These are phyloP conservation scores for Marasmius oreades DNA, from an alignment of 1,284 basidiomycete genomes.

Conservation along the genomic window DNA sequence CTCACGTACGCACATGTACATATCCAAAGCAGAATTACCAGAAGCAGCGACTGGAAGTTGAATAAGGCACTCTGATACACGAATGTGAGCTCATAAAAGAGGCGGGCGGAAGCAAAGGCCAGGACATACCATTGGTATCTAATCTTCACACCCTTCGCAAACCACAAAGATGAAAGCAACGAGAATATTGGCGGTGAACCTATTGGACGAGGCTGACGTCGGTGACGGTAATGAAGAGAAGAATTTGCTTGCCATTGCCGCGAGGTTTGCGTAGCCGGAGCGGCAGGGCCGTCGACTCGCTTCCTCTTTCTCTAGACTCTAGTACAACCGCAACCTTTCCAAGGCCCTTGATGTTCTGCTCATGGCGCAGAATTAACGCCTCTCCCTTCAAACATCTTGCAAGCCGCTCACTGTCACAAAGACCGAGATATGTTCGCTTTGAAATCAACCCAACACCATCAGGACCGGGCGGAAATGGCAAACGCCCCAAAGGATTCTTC, in stretches of 20 bases:
- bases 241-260: not conserved
- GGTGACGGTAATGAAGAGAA: not conserved
- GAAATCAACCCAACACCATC: not conserved
- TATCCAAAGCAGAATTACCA: slow-evolving; percentile 90
- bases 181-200: not conserved
- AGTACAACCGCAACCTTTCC: not conserved
- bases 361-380: not conserved
- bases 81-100: no score
- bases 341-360: not conserved
- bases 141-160: no score
- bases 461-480: not conserved
- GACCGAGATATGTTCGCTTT: slow-evolving; percentile 12
- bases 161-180: no score
- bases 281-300: not conserved
- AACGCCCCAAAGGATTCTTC: not conserved
- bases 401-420: not conserved
- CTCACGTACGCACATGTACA: slow-evolving; percentile 98
- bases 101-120: no score
- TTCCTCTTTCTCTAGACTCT: not conserved
- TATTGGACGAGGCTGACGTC: not conserved
- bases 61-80: slow-evolving; percentile 63
- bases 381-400: not conserved
- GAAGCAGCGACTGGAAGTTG: slow-evolving; percentile 96
- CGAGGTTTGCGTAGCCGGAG: not conserved
- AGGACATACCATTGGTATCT: no score